Percentiles rank a stretch among this genome's conserved stretches.
Conservation (phyloP, 768 basidiomycete species). For the Tulasnella calospora region DNA sequence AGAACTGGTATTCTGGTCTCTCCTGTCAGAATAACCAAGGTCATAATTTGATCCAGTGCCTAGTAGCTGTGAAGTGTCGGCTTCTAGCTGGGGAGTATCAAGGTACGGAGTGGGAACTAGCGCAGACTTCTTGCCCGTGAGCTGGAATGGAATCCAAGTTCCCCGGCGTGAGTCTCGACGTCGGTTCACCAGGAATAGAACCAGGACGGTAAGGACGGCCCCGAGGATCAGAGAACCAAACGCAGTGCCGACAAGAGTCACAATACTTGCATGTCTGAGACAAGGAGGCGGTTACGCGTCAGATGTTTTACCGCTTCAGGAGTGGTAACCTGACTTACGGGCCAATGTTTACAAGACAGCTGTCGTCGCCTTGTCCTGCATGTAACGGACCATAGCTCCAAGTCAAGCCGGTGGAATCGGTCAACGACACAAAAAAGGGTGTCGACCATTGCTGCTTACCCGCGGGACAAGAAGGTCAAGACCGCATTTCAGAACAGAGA, state of each 20-base stretch:
- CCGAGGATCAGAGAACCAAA: constrained; percentile 12
- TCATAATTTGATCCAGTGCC: background rate
- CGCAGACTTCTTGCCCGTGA: background rate
- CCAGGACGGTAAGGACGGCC: background rate
- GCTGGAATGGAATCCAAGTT: background rate
- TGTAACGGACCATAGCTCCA: constrained; percentile 23
- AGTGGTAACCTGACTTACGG: background rate
- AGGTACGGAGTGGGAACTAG: background rate
- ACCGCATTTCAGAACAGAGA: background rate
- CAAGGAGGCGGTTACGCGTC: background rate
- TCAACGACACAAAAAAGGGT: constrained; percentile 23
- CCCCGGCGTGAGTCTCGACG: background rate
- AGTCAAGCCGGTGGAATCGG: constrained; percentile 14
- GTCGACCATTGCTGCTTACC: constrained; percentile 11
- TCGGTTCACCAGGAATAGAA: background rate
- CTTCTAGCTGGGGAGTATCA: background rate
- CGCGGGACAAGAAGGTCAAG: background rate
- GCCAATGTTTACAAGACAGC: constrained; percentile 13
- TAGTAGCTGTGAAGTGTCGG: constrained; percentile 5
- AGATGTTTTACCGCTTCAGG: background rate
- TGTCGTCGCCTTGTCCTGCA: constrained; percentile 6
- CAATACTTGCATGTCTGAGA: background rate
- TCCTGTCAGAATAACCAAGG: background rate
- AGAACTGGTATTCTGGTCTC: background rate
- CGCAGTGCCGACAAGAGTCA: background rate